Conservation (phyloP, 2,329 filamentous ascomycete genomes). For the Penicillium sp. region DNA sequence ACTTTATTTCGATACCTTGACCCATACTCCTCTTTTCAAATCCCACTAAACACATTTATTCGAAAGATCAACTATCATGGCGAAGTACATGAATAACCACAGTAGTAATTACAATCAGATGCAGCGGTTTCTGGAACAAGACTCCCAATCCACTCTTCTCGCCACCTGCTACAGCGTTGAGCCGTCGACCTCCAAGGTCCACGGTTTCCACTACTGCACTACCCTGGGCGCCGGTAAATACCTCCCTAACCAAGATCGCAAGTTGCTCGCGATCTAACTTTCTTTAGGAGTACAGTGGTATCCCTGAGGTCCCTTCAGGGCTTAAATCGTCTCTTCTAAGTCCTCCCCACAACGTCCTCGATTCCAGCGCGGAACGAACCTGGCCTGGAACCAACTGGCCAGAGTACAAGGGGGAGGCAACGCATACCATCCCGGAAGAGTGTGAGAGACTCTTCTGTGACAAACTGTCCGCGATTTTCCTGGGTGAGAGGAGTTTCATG, state of each 20-base stretch:
- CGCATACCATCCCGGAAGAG: constrained; percentile 96
- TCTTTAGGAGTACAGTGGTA: constrained; percentile 77
- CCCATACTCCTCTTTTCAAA: constrained; percentile 1
- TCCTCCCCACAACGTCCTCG: constrained; percentile 78
- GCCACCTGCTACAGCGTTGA: constrained; percentile 90
- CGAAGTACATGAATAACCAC: constrained; percentile 62
- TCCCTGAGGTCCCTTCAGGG: constrained; percentile 90
- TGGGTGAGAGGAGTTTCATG: constrained; percentile 84
- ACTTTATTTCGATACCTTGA: constrained; percentile 4
- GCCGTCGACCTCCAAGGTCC: constrained; percentile 64
- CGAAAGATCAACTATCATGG: constrained; percentile 29
- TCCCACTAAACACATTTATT: constrained; percentile 1
- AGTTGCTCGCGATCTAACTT: constrained; percentile 2
- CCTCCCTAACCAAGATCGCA: neutral
- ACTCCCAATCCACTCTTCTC: constrained; percentile 67
- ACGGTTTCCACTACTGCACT: constrained; percentile 94
- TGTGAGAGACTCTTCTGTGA: constrained; percentile 99
- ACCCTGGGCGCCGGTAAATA: constrained; percentile 73
- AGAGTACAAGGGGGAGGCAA: constrained; percentile 76
- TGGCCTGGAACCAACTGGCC: constrained; percentile 32
- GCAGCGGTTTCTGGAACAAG: constrained; percentile 58
- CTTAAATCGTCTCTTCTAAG: constrained; percentile 81
- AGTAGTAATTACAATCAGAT: constrained; percentile 65
- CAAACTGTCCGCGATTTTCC: constrained; percentile 89
- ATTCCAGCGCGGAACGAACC: constrained; percentile 61